phyloP scores from a whole-genome alignment of 768 basidiomycete species.

The Leucocoprinus birnbaumii region DNA sequence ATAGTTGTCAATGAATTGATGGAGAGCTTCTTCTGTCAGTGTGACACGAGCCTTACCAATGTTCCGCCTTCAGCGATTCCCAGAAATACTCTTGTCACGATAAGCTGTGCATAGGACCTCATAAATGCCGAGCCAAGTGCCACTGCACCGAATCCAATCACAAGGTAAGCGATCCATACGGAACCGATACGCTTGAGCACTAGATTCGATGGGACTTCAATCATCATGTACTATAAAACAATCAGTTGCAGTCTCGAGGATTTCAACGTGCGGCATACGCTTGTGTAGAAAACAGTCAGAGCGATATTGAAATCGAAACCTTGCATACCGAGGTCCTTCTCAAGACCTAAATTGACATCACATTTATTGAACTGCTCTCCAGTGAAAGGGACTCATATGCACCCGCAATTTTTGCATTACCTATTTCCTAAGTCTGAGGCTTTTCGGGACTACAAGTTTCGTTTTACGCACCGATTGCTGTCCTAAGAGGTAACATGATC shows the following conservation, averaged over 20 bases:
- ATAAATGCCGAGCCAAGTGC: slow-evolving; percentile 38
- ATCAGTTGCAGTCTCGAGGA: too few species aligned
- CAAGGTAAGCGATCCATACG: slow-evolving; percentile 32
- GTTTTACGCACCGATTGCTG: slow-evolving; percentile 13
- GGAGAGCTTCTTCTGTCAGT: not conserved
- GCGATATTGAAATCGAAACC: too few species aligned
- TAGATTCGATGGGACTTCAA: slow-evolving; percentile 37
- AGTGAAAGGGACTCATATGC: not conserved
- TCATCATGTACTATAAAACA: slow-evolving; percentile 27
- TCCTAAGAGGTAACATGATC: slow-evolving; percentile 3
- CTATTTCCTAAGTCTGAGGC: not conserved
- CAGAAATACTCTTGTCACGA: slow-evolving; percentile 36
- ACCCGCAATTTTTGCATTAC: slow-evolving; percentile 23
- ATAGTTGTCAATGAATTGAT: not conserved
- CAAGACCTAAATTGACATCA: too few species aligned
- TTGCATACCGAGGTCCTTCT: too few species aligned
- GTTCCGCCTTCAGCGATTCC: slow-evolving; percentile 43
- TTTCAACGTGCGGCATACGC: not conserved
- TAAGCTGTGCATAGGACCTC: slow-evolving; percentile 27
- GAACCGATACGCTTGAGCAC: slow-evolving; percentile 39
- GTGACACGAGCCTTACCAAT: slow-evolving; percentile 23
- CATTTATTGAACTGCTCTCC: too few species aligned
- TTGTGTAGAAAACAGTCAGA: not conserved
- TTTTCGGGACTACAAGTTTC: not conserved
- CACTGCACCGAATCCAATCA: slow-evolving; percentile 33